Conservation (phyloP, 352 stramenopile species). For the Globisporangium camurandrum region DNA sequence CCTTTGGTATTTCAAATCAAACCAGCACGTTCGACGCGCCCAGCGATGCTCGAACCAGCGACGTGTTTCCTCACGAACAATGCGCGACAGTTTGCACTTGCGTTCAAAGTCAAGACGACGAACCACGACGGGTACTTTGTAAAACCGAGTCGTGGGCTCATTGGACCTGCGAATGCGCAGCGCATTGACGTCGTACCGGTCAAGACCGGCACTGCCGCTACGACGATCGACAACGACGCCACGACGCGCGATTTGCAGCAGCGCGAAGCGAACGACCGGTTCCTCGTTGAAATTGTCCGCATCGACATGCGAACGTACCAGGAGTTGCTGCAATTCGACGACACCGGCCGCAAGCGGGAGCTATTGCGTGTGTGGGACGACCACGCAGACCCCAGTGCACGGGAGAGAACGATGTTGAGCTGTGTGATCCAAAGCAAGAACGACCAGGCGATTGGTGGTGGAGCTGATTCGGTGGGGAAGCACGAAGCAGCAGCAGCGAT, state of each 20-base stretch:
- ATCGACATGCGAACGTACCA: conserved; percentile 29
- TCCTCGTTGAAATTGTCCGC: conserved; percentile 62
- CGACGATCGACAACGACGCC: neutral
- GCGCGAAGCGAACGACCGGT: conserved; percentile 56
- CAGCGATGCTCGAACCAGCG: conserved; percentile 1
- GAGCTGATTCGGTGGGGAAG: no score
- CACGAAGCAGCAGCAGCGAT: no score
- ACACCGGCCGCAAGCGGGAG: conserved; percentile 25
- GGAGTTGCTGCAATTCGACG: conserved; percentile 29
- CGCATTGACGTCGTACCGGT: conserved; percentile 54
- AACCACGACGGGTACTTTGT: conserved; percentile 73
- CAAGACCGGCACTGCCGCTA: neutral
- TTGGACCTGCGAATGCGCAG: conserved; percentile 48
- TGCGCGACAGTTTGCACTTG: conserved; percentile 37
- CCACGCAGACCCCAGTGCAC: conserved; percentile 15
- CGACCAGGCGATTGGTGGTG: no score
- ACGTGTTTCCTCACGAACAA: conserved; percentile 62
- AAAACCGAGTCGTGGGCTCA: conserved; percentile 57
- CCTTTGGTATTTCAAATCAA: conserved; percentile 35
- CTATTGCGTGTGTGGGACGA: conserved; percentile 42
- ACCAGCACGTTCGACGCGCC: conserved; percentile 20
- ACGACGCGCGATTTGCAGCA: conserved; percentile 17
- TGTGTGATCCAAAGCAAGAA: no score
- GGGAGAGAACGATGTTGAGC: conserved; percentile 29
- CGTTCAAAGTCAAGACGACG: conserved; percentile 76